Base-by-base conservation (phyloP, 2,329 filamentous ascomycete genomes). In the Chrysosphaeria jannelii region DNA sequence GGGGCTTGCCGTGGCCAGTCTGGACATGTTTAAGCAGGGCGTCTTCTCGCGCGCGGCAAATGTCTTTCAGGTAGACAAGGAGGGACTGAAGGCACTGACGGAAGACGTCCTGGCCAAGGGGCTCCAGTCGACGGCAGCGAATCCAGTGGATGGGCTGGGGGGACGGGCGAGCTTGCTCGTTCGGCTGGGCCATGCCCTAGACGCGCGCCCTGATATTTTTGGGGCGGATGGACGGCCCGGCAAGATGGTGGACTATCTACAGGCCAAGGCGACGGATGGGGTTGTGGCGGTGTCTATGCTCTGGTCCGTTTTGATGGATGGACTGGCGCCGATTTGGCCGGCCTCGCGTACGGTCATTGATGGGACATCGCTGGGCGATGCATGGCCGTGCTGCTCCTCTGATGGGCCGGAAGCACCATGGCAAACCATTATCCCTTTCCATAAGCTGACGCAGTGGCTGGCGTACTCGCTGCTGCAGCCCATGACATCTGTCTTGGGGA, bases 231-330 rank as follows among this genome's bases (percentile, higher is more conserved):
- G 68, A 24, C 58, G 85, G 27, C 85, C 85, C 8, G 85, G 85
- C 34, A 88, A 90, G 41, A 78, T 97, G 65, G 63, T 93, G 30
- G 81, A 93, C 43, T 79, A 89, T 39, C 61, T 93, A n/a, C 58
- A 93, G 19, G 71, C 72, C 3, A 85, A 93, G 39, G 74, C 79
- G 2, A 69, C 75, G 3, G 71, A 78, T 22, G 75, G 81, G 2
- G 76, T 91, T 31, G 64, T 91, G 20, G 61, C 72, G 8, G 51
- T 93, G 8, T 75, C 79, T 2, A 81, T 79, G 0, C 52, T 97
- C 6, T 97, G 85, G 85, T 65, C 66, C 30, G 63, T 81, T 2
- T 59, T 97, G 8, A 88, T 90, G 64, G 67, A 76, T 27, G 76
- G 78, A 6, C 53, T 97, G 7, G 59, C 64, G 4, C 58, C 68